phyloP scores from a whole-genome alignment of 1,139 yeast species.

The Pichia sp. region DNA sequence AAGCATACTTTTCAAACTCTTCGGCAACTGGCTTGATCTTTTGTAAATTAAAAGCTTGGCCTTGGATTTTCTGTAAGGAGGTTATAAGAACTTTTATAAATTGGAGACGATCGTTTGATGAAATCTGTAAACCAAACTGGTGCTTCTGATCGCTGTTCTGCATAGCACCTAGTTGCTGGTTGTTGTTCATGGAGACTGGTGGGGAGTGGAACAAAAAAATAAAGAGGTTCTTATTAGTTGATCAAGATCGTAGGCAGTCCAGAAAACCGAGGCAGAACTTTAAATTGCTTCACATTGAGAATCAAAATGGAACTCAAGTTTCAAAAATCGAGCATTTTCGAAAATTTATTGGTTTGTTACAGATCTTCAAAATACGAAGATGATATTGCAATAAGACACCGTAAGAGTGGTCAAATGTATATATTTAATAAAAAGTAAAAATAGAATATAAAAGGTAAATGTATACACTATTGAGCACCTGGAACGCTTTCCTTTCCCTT shows the following conservation, averaged over 20 bases:
- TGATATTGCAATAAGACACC: not conserved
- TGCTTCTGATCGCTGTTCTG: slow-evolving; percentile 5
- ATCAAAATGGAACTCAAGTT: too few relatives aligned
- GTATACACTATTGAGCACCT: slow-evolving; percentile 53
- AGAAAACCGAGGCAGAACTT: not conserved
- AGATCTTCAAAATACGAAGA: not conserved
- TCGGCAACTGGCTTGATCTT: slow-evolving; percentile 29
- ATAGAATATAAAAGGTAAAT: not conserved
- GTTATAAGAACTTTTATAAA: slow-evolving; percentile 27
- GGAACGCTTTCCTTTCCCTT: slow-evolving; percentile 64
- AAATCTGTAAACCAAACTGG: slow-evolving; percentile 16
- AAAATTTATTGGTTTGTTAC: not conserved
- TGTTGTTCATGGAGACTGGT: not conserved
- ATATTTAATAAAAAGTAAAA: not conserved
- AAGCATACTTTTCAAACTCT: slow-evolving; percentile 30
- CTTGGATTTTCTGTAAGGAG: slow-evolving; percentile 29
- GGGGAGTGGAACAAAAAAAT: not conserved
- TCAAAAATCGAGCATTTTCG: not conserved
- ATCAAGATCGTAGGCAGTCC: not conserved
- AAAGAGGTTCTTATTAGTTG: not conserved
- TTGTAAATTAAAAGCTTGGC: slow-evolving; percentile 23
- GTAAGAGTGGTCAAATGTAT: not conserved
- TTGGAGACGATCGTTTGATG: slow-evolving; percentile 26
- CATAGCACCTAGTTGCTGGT: not conserved
- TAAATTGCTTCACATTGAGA: not conserved